phyloP scores from a whole-genome alignment of 495 filamentous ascomycete genomes.

The Annulohypoxylon moriforme region DNA sequence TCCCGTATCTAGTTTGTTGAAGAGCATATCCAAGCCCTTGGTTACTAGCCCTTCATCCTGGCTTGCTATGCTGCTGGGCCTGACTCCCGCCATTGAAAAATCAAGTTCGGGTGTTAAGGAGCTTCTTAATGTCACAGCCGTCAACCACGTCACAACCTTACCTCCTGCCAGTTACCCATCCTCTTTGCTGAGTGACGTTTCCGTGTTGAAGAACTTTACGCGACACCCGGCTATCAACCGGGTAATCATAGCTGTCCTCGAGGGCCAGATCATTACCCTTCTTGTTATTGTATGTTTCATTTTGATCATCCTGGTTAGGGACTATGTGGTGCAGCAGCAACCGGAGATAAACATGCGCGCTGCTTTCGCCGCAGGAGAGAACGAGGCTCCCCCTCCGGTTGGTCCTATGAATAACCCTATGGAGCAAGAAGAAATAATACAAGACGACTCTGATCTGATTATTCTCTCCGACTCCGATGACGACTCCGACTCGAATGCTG shows the following conservation, averaged over 20 bases:
- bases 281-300: slow-evolving; percentile 93
- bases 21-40: slow-evolving; percentile 45
- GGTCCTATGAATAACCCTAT: slow-evolving; percentile 38
- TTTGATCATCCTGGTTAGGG: slow-evolving; percentile 91
- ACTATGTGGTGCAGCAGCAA: slow-evolving; percentile 98
- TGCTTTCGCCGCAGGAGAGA: slow-evolving; percentile 64
- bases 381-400: slow-evolving; percentile 56
- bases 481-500: background rate
- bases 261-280: slow-evolving; percentile 93
- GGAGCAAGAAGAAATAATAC: too few relatives aligned
- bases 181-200: slow-evolving; percentile 77
- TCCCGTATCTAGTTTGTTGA: slow-evolving; percentile 47
- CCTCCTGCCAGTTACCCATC: slow-evolving; percentile 23
- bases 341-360: slow-evolving; percentile 76
- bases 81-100: slow-evolving; percentile 31
- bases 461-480: too few relatives aligned
- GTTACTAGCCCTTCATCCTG: slow-evolving; percentile 45
- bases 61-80: slow-evolving; percentile 35
- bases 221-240: slow-evolving; percentile 78
- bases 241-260: slow-evolving; percentile 82
- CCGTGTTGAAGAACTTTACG: slow-evolving; percentile 78
- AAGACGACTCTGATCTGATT: slow-evolving; percentile 30
- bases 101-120: slow-evolving; percentile 17
- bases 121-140: slow-evolving; percentile 33
- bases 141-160: slow-evolving; percentile 31